Evolutionary conservation across 169 alveolate species (phyloP), one percentile per base, ranked within the genome.

Genomic region (Miamiensis avidus): DNA sequence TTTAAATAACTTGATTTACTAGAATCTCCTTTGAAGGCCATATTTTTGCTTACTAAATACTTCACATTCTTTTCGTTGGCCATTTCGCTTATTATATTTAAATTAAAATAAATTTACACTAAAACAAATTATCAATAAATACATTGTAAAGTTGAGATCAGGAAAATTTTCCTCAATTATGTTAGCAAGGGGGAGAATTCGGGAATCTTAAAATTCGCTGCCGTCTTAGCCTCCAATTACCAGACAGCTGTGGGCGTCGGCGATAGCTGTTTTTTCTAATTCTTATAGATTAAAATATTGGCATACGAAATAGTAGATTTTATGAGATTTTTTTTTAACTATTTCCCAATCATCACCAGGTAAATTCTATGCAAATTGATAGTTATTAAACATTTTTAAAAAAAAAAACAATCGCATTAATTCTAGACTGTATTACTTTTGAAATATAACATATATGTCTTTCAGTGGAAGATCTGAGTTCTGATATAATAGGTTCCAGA

Each of bases 1-100:
- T 77, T 30, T 26, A 69, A 33, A 27, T 77, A 77, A 25, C 72
- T 76, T 26, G 74, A n/a, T 29, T 77, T 77, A 29, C 29, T 32
- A 26, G 25, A 77, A 25, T 33, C 27, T 16, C 72, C 81, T 76
- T 77, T 72, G 27, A 49, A 49, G 4, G 31, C 65, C 0, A 30
- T 16, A 11, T 33, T 69, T 77, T n/a, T 77, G n/a, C 34, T 77
- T 0, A 77, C 64, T 4, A 77, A 33, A 27, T 77, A 77, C n/a
- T 33, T 77, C 34, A 77, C 82, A 77, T 77, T 77, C 20, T 33
- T 77, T 77, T 77, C 82, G 28, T 33, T 77, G 31, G 74, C 33
- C 34, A 77, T 33, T 11, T 69, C 31, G 27, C 81, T 76, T 29
- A 49, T 26, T 6, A 33, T 16, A 16, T 31, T 33, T 15, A 27